Conservation (phyloP, 345 rosid genomes). For the Punica granatum region DNA sequence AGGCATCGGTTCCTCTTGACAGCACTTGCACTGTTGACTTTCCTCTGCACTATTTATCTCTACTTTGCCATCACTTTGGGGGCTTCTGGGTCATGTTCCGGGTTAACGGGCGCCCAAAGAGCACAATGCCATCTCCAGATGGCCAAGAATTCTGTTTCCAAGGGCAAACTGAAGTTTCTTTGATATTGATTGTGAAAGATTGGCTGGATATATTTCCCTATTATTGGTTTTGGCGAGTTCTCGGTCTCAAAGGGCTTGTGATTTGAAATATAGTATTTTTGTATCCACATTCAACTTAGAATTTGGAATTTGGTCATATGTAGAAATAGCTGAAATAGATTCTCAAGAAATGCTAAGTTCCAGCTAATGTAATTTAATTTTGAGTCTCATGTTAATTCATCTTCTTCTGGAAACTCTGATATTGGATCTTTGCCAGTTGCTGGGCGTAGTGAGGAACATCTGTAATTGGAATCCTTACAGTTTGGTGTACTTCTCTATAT, state of each 20-base stretch:
- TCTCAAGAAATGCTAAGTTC: neutral
- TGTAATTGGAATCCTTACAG: no score
- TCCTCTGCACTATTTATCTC: slow-evolving; percentile 81
- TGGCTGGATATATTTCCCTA: neutral
- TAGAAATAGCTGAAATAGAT: neutral
- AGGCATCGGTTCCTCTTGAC: slow-evolving; percentile 89
- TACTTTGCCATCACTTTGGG: slow-evolving; percentile 91
- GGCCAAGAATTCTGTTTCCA: slow-evolving; percentile 35
- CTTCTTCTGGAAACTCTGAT: neutral
- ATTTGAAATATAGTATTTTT: neutral
- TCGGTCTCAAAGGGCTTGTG: neutral
- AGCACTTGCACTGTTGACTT: slow-evolving; percentile 61
- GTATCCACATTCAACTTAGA: neutral
- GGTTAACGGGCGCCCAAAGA: slow-evolving; percentile 51
- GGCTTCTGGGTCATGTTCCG: slow-evolving; percentile 48
- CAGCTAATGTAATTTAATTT: neutral
- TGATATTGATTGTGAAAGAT: slow-evolving; percentile 1
- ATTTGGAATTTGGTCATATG: neutral
- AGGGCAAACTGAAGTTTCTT: slow-evolving; percentile 51
- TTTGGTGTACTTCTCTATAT: no score
- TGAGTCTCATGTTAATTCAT: neutral
- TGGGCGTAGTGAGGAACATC: no score
- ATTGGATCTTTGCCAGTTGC: no score
- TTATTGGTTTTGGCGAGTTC: neutral
- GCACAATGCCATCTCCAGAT: slow-evolving; percentile 50